Conservation (phyloP, 2,329 filamentous ascomycete genomes). For the Thielaviopsis musarum region DNA sequence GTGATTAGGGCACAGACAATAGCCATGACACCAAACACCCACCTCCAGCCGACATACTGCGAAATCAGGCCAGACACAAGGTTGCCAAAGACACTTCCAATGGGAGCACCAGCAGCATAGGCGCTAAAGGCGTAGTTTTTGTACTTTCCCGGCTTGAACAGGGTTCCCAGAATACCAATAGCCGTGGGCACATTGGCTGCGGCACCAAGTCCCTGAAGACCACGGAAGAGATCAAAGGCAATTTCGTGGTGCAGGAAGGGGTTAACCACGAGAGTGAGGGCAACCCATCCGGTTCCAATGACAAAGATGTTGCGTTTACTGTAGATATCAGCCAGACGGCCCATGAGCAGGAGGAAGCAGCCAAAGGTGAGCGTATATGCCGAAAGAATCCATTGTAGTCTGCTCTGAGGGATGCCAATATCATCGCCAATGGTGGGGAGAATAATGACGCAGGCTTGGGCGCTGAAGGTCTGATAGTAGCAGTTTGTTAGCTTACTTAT, state of each 20-base stretch:
- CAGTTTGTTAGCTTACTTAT: constrained; percentile 8
- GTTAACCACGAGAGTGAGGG: constrained; percentile 38
- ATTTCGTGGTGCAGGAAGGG: constrained; percentile 52
- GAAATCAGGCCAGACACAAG: constrained; percentile 46
- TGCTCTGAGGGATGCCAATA: constrained; percentile 37
- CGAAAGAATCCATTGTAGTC: constrained; percentile 50
- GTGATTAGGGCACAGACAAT: constrained; percentile 42
- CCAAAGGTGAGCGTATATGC: constrained; percentile 50
- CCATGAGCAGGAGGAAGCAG: constrained; percentile 52
- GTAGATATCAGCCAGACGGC: constrained; percentile 48
- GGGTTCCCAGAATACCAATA: constrained; percentile 51
- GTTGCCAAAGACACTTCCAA: constrained; percentile 49
- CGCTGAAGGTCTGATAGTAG: constrained; percentile 31
- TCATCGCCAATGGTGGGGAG: constrained; percentile 42
- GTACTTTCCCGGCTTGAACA: constrained; percentile 48
- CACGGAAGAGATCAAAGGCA: constrained; percentile 48
- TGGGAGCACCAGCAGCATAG: constrained; percentile 46
- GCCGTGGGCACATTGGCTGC: constrained; percentile 56
- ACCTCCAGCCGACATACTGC: constrained; percentile 46
- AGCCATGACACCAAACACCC: constrained; percentile 49
- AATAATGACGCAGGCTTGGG: constrained; percentile 44
- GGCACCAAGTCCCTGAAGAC: constrained; percentile 48
- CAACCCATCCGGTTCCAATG: constrained; percentile 45
- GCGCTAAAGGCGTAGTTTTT: constrained; percentile 56
- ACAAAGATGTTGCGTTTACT: constrained; percentile 50